Percentiles rank a stretch among this genome's conserved stretches.
Conservation (phyloP, 352 stramenopile species). For the Phytopythium montanum region DNA sequence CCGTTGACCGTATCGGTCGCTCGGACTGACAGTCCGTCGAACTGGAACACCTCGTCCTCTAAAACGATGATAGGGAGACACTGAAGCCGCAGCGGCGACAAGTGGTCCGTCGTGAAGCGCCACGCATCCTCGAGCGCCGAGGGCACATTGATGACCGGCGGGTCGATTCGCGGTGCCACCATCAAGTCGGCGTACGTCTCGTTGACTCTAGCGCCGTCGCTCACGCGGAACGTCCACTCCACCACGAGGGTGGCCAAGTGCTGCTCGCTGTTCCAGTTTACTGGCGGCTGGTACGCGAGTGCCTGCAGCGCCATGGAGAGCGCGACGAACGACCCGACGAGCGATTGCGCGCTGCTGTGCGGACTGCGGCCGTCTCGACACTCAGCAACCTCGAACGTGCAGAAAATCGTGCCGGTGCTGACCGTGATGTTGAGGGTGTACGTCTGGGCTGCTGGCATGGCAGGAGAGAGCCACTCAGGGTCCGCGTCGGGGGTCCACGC, state of each 20-base stretch:
- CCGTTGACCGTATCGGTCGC: slow-evolving; percentile 17
- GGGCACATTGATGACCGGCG: slow-evolving; percentile 43
- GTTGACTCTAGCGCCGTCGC: slow-evolving; percentile 12
- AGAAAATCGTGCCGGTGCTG: slow-evolving; percentile 16
- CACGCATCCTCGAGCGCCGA: slow-evolving; percentile 16
- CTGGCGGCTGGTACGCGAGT: slow-evolving; percentile 32
- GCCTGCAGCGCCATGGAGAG: not conserved
- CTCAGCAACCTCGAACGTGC: slow-evolving; percentile 1
- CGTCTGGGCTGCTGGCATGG: not conserved
- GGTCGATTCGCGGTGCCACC: slow-evolving; percentile 24
- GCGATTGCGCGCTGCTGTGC: slow-evolving; percentile 17
- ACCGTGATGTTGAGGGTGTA: slow-evolving; percentile 21
- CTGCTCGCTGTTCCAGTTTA: slow-evolving; percentile 49
- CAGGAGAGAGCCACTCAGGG: not conserved
- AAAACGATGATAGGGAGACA: slow-evolving; percentile 36
- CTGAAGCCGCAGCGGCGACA: slow-evolving; percentile 32
- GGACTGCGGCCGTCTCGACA: slow-evolving; percentile 10
- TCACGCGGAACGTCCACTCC: slow-evolving; percentile 45
- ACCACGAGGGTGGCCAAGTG: slow-evolving; percentile 21
- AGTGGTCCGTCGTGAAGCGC: slow-evolving; percentile 34
- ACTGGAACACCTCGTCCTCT: slow-evolving; percentile 32
- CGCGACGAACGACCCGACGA: not conserved
- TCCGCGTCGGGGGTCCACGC: not conserved
- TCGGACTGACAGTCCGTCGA: slow-evolving; percentile 38
- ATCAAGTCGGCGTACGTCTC: slow-evolving; percentile 35